Evolutionary conservation across 169 alveolate species (phyloP).

Genomic region (Babesia divergens): DNA sequence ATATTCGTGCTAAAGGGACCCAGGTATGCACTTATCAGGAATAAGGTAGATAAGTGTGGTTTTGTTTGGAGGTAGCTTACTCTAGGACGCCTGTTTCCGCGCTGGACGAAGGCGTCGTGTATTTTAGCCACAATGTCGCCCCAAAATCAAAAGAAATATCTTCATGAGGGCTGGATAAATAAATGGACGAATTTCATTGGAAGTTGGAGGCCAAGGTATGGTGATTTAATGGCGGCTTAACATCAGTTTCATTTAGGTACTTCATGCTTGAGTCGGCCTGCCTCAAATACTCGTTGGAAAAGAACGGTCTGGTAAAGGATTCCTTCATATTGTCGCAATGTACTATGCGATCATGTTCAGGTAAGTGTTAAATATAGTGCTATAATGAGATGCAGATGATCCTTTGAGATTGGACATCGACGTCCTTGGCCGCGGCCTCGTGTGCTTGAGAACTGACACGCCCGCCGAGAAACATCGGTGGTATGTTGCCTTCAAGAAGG

Average conservation of each 20-base stretch:
- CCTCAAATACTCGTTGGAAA: constrained; percentile 72
- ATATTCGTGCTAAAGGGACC: too few species aligned
- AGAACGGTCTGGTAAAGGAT: constrained; percentile 73
- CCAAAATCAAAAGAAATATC: constrained; percentile 55
- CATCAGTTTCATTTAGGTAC: constrained; percentile 37
- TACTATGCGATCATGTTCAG: constrained; percentile 71
- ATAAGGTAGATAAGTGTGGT: neutral
- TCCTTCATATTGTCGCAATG: constrained; percentile 73
- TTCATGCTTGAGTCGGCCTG: constrained; percentile 79
- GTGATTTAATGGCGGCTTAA: neutral
- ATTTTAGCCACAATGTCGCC: constrained; percentile 45
- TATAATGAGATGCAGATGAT: constrained; percentile 51
- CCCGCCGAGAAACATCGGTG: constrained; percentile 75
- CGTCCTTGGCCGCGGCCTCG: constrained; percentile 69
- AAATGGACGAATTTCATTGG: constrained; percentile 85
- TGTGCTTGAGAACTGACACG: constrained; percentile 72
- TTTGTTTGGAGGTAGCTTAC: neutral
- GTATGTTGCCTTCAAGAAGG: constrained; percentile 75
- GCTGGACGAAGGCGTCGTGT: neutral
- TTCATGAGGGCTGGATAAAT: constrained; percentile 83
- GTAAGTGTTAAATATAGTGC: neutral
- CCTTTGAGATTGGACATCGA: constrained; percentile 77
- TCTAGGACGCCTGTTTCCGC: neutral
- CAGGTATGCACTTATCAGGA: too few species aligned
- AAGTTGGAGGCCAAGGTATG: constrained; percentile 79